A percentile compares a stretch with the other conserved stretches of the same genome.
Conservation (phyloP, 2,329 filamentous ascomycete genomes). For the Ophiostoma sp. region DNA sequence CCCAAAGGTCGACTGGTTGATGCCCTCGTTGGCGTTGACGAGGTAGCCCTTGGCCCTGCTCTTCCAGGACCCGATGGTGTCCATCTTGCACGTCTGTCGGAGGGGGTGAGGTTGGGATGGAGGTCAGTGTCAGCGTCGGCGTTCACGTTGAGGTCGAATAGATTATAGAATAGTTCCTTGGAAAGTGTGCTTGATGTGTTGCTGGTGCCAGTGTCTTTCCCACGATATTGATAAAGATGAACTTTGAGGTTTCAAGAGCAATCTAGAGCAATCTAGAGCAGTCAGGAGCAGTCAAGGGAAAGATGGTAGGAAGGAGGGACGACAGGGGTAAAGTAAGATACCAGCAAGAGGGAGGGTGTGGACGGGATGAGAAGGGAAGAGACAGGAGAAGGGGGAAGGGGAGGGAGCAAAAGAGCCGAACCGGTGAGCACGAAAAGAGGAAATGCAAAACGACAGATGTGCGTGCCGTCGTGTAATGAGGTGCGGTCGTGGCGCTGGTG, state of each 20-base stretch:
- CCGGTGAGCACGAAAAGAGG: background rate
- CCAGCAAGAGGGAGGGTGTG: background rate
- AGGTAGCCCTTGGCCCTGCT: slow-evolving; percentile 54
- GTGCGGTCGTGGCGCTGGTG: background rate
- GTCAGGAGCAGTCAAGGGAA: background rate
- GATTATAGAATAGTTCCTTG: background rate
- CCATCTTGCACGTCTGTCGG: background rate
- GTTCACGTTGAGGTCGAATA: background rate
- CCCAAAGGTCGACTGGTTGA: slow-evolving; percentile 47
- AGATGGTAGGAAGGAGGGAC: background rate
- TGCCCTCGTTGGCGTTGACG: slow-evolving; percentile 36
- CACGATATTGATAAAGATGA: background rate
- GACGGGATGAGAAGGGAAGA: background rate
- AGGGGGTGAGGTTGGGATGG: background rate
- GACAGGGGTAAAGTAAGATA: background rate
- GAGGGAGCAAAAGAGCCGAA: background rate
- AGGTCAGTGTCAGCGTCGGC: no score
- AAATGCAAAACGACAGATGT: background rate
- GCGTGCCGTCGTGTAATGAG: background rate
- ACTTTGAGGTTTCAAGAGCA: background rate
- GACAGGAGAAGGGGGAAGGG: background rate
- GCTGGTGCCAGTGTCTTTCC: background rate
- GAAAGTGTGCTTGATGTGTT: background rate
- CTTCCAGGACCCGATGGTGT: slow-evolving; percentile 46
- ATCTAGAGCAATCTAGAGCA: no score